A percentile compares a stretch with the other conserved stretches of the same genome.
Evolutionary conservation across 306 rosid species (phyloP).

Genomic region (Ormosia emarginata): DNA sequence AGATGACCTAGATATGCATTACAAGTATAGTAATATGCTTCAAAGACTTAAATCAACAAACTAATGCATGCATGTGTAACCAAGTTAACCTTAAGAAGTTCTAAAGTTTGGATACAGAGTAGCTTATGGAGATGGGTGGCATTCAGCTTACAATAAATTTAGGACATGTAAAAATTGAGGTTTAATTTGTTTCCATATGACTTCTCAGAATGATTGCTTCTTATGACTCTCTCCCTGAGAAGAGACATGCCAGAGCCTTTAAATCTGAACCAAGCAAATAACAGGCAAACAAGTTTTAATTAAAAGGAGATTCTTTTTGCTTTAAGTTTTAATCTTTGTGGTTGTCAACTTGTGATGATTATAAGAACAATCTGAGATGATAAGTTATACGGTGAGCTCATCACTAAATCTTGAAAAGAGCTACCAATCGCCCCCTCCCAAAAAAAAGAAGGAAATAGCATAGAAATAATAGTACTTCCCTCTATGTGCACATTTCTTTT

Average conservation of each 20-base stretch:
- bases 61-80: not conserved
- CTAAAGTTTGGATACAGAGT: not conserved
- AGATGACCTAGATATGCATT: not conserved
- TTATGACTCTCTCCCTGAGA: not conserved
- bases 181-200: not conserved
- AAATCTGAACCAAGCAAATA: not conserved
- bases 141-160: not conserved
- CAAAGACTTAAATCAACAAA: not conserved
- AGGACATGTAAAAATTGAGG: not conserved
- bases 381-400: not conserved
- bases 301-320: not conserved
- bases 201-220: not conserved
- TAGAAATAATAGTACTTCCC: not conserved
- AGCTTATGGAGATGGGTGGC: not conserved
- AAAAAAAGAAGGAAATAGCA: not conserved
- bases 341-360: not conserved
- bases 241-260: not conserved
- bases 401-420: not conserved
- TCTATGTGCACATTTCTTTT: not conserved
- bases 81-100: not conserved
- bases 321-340: not conserved
- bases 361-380: not conserved
- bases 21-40: not conserved
- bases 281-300: not conserved
- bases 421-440: not conserved